Evolutionary conservation across 306 rosid genomes (phyloP).

Genomic region (Acacia acuminata): DNA sequence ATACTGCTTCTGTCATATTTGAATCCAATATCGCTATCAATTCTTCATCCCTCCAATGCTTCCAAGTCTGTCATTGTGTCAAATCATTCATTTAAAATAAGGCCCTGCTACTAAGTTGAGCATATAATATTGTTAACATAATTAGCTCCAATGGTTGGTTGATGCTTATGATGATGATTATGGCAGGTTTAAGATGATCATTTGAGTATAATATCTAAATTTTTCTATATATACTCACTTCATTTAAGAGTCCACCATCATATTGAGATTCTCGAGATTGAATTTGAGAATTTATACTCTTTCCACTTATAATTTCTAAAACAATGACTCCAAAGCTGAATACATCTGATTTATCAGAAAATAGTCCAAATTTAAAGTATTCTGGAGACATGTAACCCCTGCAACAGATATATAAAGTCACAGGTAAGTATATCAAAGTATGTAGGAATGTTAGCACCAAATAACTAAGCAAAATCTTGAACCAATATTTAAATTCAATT

Average conservation of each 20-base stretch:
- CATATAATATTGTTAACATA: not conserved
- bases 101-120: too few relatives aligned
- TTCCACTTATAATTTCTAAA: not conserved
- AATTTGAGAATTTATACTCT: not conserved
- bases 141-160: not conserved
- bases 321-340: not conserved
- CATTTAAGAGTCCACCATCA: not conserved
- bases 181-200: too few relatives aligned
- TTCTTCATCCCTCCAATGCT: slow-evolving; percentile 29
- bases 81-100: not conserved
- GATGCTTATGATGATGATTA: too few relatives aligned
- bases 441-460: not conserved
- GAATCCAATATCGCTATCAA: slow-evolving; percentile 40
- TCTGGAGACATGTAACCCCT: not conserved
- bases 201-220: not conserved
- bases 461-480: not conserved
- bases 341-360: not conserved
- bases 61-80: slow-evolving; percentile 37
- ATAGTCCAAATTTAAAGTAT: not conserved
- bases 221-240: not conserved
- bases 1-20: not conserved
- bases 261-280: not conserved
- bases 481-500: not conserved
- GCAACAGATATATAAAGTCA: not conserved
- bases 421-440: not conserved